Evolutionary conservation across 2,329 filamentous ascomycete genomes (phyloP).

Genomic region (Paraphaeosphaeria sporulosa): DNA sequence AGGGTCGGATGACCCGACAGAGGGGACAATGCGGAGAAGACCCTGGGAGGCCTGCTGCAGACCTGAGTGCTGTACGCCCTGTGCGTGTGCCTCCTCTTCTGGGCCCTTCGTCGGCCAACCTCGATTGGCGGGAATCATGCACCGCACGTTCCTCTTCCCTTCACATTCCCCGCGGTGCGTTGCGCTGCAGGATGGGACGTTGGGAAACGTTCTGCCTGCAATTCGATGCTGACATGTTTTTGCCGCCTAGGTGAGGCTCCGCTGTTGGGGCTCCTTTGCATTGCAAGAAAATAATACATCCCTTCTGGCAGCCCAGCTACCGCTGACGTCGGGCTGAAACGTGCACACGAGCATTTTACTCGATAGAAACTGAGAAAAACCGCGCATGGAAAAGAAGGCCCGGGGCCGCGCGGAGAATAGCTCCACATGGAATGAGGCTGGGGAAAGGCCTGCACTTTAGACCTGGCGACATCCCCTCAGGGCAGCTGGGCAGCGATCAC

Average conservation of each 20-base stretch:
- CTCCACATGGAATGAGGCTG: constrained; percentile 9
- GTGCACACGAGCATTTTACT: constrained; percentile 9
- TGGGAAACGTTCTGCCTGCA: constrained; percentile 11
- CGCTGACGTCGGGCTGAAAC: constrained; percentile 13
- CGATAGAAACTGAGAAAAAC: background rate
- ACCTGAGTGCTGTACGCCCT: constrained; percentile 27
- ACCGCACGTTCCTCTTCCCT: background rate
- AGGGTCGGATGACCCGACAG: constrained; percentile 39
- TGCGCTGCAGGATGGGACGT: constrained; percentile 10
- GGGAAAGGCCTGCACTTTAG: background rate
- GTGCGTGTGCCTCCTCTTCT: constrained; percentile 22
- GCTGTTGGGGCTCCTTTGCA: background rate
- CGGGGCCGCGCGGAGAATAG: constrained; percentile 1
- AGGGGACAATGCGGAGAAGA: constrained; percentile 44
- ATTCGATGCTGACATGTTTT: constrained; percentile 5
- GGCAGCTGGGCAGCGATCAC: constrained; percentile 14
- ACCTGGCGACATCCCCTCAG: background rate
- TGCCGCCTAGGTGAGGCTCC: constrained; percentile 12
- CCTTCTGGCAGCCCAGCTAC: background rate
- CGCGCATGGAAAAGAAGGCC: background rate
- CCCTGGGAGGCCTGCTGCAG: constrained; percentile 32
- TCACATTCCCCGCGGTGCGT: constrained; percentile 4
- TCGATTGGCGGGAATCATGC: constrained; percentile 8
- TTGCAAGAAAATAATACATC: background rate
- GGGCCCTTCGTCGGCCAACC: background rate